Conservation (phyloP, 306 rosid genomes). For the Hippophae tibetana region DNA sequence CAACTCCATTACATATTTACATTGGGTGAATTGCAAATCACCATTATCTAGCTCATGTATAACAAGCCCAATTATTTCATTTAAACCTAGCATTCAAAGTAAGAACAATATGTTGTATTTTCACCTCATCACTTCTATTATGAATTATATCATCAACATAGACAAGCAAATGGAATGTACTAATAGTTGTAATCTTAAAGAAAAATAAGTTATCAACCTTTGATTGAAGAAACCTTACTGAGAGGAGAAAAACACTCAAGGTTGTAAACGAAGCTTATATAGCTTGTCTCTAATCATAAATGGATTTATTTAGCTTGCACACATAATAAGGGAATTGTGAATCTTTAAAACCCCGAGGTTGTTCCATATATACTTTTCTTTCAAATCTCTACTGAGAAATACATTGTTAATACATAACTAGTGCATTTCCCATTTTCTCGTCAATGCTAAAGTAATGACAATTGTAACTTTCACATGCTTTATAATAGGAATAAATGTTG, state of each 20-base stretch:
- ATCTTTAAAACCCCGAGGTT: not conserved
- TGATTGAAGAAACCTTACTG: not conserved
- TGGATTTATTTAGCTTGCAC: not conserved
- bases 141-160: too few relatives aligned
- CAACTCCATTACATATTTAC: not conserved
- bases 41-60: not conserved
- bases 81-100: too few relatives aligned
- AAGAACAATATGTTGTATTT: not conserved
- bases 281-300: not conserved
- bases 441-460: too few relatives aligned
- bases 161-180: not conserved
- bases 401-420: not conserved
- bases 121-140: not conserved
- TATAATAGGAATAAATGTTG: too few relatives aligned
- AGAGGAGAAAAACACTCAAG: not conserved
- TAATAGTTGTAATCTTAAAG: not conserved
- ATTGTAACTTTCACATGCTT: too few relatives aligned
- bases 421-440: too few relatives aligned
- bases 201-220: not conserved
- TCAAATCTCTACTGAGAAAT: not conserved
- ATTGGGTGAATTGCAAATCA: not conserved
- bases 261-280: not conserved
- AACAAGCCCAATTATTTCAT: not conserved
- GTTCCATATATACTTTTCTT: not conserved
- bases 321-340: not conserved